Evolutionary conservation across 2,329 filamentous ascomycete genomes (phyloP).

Genomic region (Fusarium sp.): DNA sequence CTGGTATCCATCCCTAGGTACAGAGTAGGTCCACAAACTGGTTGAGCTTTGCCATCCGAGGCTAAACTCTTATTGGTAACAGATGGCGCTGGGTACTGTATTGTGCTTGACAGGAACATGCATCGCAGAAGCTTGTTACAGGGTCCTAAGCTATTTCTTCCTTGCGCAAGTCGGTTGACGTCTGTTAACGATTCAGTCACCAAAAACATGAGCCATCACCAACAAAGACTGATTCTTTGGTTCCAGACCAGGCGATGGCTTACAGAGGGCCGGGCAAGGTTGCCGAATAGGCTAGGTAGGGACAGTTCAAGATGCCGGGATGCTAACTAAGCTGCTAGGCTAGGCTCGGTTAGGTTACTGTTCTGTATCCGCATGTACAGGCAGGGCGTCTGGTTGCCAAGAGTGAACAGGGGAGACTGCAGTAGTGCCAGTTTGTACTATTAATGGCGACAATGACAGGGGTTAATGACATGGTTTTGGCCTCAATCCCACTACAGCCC

Average conservation of each 20-base stretch:
- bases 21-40: background rate
- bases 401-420: conserved; percentile 1
- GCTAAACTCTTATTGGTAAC: background rate
- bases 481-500: conserved; percentile 4
- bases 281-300: conserved; percentile 33
- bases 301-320: background rate
- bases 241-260: conserved; percentile 42
- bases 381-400: conserved; percentile 14
- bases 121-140: background rate
- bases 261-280: conserved; percentile 24
- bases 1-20: background rate
- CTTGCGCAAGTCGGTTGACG: background rate
- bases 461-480: conserved; percentile 5
- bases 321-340: background rate
- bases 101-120: background rate
- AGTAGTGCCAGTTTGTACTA: conserved; percentile 34
- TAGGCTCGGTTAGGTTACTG: background rate
- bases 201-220: conserved; percentile 1
- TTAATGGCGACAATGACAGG: conserved; percentile 37
- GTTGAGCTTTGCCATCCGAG: background rate
- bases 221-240: conserved; percentile 12
- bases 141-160: background rate
- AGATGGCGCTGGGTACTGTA: background rate
- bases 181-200: conserved; percentile 10
- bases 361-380: conserved; percentile 2